A percentile compares a stretch with the other conserved stretches of the same genome.
These are phyloP conservation scores for Podaxis sp. DNA, from an alignment of 768 basidiomycete genomes.

Conservation along the genomic window DNA sequence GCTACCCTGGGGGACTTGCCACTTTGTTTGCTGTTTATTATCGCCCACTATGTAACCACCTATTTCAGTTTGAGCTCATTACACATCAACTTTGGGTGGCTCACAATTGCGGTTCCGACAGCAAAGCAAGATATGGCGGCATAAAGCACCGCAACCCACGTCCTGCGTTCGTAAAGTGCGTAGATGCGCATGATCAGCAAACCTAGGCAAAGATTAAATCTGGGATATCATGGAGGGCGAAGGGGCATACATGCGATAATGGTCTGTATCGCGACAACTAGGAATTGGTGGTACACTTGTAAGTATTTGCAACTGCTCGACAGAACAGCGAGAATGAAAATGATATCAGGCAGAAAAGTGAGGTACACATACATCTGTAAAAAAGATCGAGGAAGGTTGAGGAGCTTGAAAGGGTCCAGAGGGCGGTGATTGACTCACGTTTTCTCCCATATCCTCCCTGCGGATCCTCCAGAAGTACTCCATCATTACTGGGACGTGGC, in stretches of 20 bases:
- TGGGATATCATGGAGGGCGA: neutral
- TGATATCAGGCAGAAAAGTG: neutral
- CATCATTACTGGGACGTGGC: conserved; percentile 36
- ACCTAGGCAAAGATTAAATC: conserved; percentile 12
- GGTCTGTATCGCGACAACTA: conserved; percentile 33
- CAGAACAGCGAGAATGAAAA: neutral
- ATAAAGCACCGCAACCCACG: conserved; percentile 23
- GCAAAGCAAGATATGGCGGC: conserved; percentile 21
- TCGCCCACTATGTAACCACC: conserved; percentile 17
- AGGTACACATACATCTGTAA: neutral
- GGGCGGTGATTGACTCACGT: neutral
- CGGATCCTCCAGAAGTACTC: conserved; percentile 32
- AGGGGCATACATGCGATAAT: conserved; percentile 31
- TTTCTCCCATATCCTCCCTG: neutral
- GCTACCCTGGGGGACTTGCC: neutral
- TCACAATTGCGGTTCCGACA: conserved; percentile 24
- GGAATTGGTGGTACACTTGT: conserved; percentile 35
- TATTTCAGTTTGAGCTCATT: neutral
- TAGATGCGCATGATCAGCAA: conserved; percentile 43
- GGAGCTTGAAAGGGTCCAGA: neutral
- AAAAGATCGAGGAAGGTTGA: neutral
- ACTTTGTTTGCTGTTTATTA: neutral
- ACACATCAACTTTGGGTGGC: neutral
- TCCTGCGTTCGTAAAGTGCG: conserved; percentile 40
- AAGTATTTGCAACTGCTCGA: conserved; percentile 30